Base-by-base conservation (phyloP, 495 filamentous ascomycete species). In the Xylona heveae region DNA sequence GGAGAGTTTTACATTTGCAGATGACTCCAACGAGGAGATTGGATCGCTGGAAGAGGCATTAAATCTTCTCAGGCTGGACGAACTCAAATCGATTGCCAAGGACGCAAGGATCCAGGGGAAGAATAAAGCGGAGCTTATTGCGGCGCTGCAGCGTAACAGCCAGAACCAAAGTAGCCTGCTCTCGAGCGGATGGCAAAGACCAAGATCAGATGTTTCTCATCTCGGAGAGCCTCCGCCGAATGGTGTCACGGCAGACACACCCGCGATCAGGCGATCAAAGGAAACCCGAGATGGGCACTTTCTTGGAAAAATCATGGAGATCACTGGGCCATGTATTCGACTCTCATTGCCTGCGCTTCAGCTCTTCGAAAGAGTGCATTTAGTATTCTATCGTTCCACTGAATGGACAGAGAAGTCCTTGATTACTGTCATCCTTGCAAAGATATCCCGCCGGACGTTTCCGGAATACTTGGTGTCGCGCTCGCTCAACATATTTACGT, bases 371-470 rank as follows among this genome's bases (percentile, higher is more conserved):
- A 68, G 88, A 19, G 80, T 94, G 1, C 85, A 95, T 52, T 54
- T 97, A 5, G 84, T 97, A 30, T 95, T 93, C 47, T 94, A 94
- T 46, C 64, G 84, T 19, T 94, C 84, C 18, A 91, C 84, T 0
- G 83, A 93, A 47, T 95, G 85, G 84, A 88, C 84, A 0, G 88
- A 94, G 42, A 94, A 92, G 42, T 93, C 85, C 7, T 64, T 97
- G 2, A 93, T 80, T 2, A 85, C 84, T 2, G 85, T 95, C 38
- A 92, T 97, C 35, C 68, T 97, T 7, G 79, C 88, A 9, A 80
- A 82, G 33, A 88, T 83, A 18, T 73, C 79, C 5, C 67, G 70
- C 28, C 67, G 78, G 15, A 93, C 84, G 46, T 95, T 93, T 34
- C 84, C 88, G 0, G 58, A 73, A 5, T 97, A 88, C 50, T 66